Percentiles rank a stretch among this genome's conserved stretches.
These are phyloP conservation scores for Ophiocordyceps camponoti-leonardi DNA, from an alignment of 2,329 filamentous ascomycete species.

Conservation along the genomic window DNA sequence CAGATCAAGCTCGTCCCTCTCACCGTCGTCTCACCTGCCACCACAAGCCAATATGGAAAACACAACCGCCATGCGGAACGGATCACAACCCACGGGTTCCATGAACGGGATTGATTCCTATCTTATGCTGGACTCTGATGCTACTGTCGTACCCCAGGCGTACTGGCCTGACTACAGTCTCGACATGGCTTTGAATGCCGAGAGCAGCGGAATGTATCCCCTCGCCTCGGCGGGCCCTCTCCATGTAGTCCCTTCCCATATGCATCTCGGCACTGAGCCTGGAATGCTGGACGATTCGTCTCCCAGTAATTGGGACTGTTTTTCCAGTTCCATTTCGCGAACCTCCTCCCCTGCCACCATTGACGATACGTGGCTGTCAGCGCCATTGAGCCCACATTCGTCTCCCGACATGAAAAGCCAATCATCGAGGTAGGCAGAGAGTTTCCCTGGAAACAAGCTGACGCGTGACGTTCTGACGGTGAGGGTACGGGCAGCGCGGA, in stretches of 20 bases:
- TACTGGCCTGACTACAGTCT: constrained; percentile 31
- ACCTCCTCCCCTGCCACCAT: constrained; percentile 30
- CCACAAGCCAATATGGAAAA: constrained; percentile 27
- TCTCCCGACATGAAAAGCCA: constrained; percentile 31
- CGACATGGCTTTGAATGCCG: constrained; percentile 23
- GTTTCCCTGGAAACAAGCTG: background rate
- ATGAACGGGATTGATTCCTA: constrained; percentile 33
- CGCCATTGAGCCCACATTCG: constrained; percentile 21
- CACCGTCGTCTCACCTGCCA: constrained; percentile 32
- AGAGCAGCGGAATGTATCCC: constrained; percentile 25
- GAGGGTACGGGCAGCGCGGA: constrained; percentile 11
- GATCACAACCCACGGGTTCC: constrained; percentile 17
- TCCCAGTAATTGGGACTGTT: constrained; percentile 31
- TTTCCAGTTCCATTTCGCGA: constrained; percentile 34
- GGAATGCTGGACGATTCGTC: constrained; percentile 31
- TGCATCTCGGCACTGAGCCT: constrained; percentile 34
- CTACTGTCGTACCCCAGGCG: constrained; percentile 28
- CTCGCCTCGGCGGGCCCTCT: constrained; percentile 24
- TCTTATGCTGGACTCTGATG: constrained; percentile 31
- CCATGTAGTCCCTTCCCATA: constrained; percentile 39
- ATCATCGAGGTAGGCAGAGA: constrained; percentile 38
- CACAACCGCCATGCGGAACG: constrained; percentile 23
- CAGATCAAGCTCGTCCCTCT: constrained; percentile 26
- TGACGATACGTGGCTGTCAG: constrained; percentile 28
- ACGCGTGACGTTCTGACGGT: constrained; percentile 4